Evolutionary conservation across 192 early-diverging fungal species (phyloP), one percentile per base, ranked within the genome.

Genomic region (Spizellomyces sp.): DNA sequence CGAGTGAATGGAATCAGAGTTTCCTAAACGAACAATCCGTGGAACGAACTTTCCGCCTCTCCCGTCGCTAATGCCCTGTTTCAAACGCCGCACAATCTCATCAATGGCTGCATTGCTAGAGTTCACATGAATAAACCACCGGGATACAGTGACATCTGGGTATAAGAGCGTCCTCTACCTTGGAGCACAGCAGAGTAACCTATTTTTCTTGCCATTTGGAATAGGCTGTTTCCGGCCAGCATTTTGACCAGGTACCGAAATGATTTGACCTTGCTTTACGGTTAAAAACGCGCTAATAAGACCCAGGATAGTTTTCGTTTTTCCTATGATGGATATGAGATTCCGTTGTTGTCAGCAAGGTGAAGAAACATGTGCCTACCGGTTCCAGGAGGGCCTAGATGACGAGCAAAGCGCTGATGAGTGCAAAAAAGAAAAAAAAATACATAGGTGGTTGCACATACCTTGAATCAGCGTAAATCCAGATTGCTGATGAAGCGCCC

Each of bases 381-480:
- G 27, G 27, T 36, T 36, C 27, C 27, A 36, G 27, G 27, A 36
- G 27, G 27, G 52, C 15, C 52, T n/a, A 55, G 27, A 36, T 3
- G 27, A 36, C 27, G 27, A 2, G 27, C 27, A 96, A 74, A 6
- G 86, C 81, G 3, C 89, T 91, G 55, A 94, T 80, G 8, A 98
- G 80, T 4, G 88, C 88, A 43, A 95, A 77, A 74, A 98, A 94
- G 4, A 36, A 36, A 36, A 36, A 36, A 36, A 36, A 2, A 36
- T 3, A 36, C 3, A 36, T 36, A 36, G 27, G 27, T 36, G 27
- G 27, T 36, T 36, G 27, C 27, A 36, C 27, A 76, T 80, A 36
- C 80, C 96, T 77, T 98, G 95, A 77, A 97, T 94, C 8, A 98
- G 76, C 3, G 91, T 90, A 66, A 98, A 95, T 10, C 95, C 95